phyloP scores from a whole-genome alignment of 495 filamentous ascomycete genomes.

The Xylaria curta region DNA sequence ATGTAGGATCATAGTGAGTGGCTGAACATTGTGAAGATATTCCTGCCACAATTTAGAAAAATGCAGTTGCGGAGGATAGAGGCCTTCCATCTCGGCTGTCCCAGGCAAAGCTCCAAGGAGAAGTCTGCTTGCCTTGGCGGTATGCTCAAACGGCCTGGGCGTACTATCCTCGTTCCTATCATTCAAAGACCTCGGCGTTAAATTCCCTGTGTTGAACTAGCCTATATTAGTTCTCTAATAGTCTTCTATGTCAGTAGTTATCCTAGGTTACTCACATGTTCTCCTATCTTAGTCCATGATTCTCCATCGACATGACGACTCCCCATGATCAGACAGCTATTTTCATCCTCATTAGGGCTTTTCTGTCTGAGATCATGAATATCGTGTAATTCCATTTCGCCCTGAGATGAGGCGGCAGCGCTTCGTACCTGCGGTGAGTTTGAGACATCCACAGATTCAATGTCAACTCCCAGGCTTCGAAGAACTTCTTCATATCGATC shows the following conservation, averaged over 20 bases:
- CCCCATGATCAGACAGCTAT: neutral
- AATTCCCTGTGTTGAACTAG: conserved; percentile 1
- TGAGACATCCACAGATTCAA: neutral
- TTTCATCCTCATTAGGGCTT: neutral
- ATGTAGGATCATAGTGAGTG: neutral
- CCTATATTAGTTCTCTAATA: neutral
- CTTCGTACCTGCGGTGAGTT: neutral
- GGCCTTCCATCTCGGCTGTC: neutral
- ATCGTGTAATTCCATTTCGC: neutral
- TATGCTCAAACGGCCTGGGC: neutral
- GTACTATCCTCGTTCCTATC: neutral
- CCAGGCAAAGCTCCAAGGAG: neutral
- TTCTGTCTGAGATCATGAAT: neutral
- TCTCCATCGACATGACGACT: neutral
- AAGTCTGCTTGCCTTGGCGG: neutral
- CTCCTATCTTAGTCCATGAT: neutral
- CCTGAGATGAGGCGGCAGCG: neutral
- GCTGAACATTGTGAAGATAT: neutral
- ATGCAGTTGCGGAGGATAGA: neutral
- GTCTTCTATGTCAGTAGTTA: neutral
- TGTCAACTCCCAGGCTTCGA: neutral
- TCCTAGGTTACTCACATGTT: neutral
- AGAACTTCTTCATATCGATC: conserved; percentile 1
- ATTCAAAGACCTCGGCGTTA: neutral
- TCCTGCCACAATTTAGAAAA: neutral